Base-by-base conservation (phyloP, 225 moss, liverwort and hornwort species). In the Anthoceros angustus region DNA sequence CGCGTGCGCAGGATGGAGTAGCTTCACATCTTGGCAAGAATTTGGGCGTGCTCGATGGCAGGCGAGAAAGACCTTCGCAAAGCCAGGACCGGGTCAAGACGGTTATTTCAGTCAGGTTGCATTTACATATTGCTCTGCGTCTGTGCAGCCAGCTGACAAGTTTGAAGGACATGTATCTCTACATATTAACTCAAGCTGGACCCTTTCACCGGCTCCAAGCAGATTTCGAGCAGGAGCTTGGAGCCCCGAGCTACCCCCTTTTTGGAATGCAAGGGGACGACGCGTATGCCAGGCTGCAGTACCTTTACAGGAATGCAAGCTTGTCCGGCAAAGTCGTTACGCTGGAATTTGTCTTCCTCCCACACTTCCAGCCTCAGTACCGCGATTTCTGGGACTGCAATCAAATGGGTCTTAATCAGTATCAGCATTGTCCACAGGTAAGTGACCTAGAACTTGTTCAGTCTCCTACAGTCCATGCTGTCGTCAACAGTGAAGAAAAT, bases 281-380 rank as follows among this genome's bases (percentile, higher is more conserved):
- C 76, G 42, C 92, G 83, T 67, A 98, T 84, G 60, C 98, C 98
- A 69, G 68, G 70, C 66, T 76, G 73, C 26, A 98, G 25, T 49
- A 74, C 77, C 2, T 38, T 69, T 5, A 98, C 77, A 25, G 87
- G 87, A 11, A 98, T 62, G 60, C 89, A 92, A 21, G 75, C 74
- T 71, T 98, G 98, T n/a, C 98, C 92, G 5, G 86, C 89, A 79
- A 98, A 87, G 41, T 98, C 89, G 67, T 98, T 89, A 49, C 71
- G 76, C 25, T 75, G 32, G 9, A 84, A 10, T 18, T 42, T 65
- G 62, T 98, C 98, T 2, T 79, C 10, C 72, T 98, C 98, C 83
- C 86, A 85, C 3, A 87, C 87, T 80, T 98, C 98, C 32, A 98
- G 77, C 69, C 92, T 76, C 66, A 98, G 49, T 12, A 98, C 65